These are phyloP conservation scores for Botryobasidium botryosum DNA, from an alignment of 768 basidiomycete species.

Conservation along the genomic window DNA sequence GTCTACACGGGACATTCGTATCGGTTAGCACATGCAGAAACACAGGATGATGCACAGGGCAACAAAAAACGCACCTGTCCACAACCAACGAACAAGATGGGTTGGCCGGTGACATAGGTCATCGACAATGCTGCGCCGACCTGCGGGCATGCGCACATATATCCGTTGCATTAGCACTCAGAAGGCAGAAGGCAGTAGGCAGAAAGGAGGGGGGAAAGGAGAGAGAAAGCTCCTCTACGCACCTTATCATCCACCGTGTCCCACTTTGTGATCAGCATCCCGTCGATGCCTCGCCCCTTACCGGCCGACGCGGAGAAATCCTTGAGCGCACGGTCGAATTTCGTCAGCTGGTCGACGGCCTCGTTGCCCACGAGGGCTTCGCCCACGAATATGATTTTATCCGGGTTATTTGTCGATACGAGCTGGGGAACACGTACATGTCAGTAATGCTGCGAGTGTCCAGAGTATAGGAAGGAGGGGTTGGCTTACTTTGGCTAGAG, in stretches of 20 bases:
- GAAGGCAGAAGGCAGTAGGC: not conserved
- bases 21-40: not conserved
- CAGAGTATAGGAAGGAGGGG: not conserved
- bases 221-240: conserved; percentile 13
- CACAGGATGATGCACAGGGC: not conserved
- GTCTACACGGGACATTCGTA: conserved; percentile 36
- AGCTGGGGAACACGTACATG: conserved; percentile 39
- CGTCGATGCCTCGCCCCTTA: conserved; percentile 85
- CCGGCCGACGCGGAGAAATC: conserved; percentile 71
- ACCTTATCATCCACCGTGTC: conserved; percentile 98
- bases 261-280: conserved; percentile 98
- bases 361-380: conserved; percentile 98
- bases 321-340: conserved; percentile 85
- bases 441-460: too few relatives aligned
- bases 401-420: conserved; percentile 82
- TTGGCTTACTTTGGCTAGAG: conserved; percentile 67
- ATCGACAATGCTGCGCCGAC: conserved; percentile 97
- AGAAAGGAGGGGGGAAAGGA: not conserved
- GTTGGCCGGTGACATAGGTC: conserved; percentile 98
- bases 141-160: too few relatives aligned
- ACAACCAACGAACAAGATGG: conserved; percentile 95
- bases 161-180: too few relatives aligned
- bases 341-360: conserved; percentile 92
- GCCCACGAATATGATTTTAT: conserved; percentile 96
- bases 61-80: conserved; percentile 84